These are phyloP conservation scores for Oleoguttula mirabilis DNA, from an alignment of 495 filamentous ascomycete genomes.

Conservation along the genomic window DNA sequence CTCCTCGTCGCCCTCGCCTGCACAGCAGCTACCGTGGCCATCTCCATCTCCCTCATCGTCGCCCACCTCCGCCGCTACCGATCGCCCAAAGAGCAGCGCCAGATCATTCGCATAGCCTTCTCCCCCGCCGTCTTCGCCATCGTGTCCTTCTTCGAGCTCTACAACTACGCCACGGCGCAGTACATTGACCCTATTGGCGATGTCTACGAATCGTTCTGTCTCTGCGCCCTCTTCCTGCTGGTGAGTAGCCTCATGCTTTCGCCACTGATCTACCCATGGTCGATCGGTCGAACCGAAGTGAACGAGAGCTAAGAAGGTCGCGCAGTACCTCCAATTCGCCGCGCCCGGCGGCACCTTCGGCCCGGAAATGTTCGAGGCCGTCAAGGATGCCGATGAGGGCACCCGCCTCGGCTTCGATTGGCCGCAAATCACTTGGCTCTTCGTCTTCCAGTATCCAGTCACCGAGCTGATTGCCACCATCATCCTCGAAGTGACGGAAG, in stretches of 20 bases:
- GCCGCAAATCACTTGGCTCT: conserved; percentile 7
- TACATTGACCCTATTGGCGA: conserved; percentile 10
- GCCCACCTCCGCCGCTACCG: conserved; percentile 9
- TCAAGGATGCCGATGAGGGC: no score
- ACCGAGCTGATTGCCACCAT: neutral
- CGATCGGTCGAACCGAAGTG: no score
- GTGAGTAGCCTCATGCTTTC: no score
- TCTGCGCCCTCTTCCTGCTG: conserved; percentile 11
- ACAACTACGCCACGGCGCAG: conserved; percentile 1
- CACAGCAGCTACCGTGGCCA: neutral
- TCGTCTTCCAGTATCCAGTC: conserved; percentile 14
- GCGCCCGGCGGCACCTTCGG: conserved; percentile 7
- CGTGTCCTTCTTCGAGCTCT: conserved; percentile 7
- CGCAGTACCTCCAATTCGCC: conserved; percentile 10
- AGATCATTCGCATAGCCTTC: conserved; percentile 12
- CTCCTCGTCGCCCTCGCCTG: neutral
- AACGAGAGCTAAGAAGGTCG: no score
- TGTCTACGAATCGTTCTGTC: conserved; percentile 10
- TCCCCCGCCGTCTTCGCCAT: conserved; percentile 2
- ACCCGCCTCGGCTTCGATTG: no score
- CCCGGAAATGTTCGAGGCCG: conserved; percentile 5
- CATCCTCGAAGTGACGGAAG: conserved; percentile 4
- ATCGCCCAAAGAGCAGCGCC: conserved; percentile 11
- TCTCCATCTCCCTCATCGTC: conserved; percentile 4
- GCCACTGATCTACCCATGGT: no score